Base-by-base conservation (phyloP, 768 basidiomycete genomes). In the Pleurotus cornucopiae region DNA sequence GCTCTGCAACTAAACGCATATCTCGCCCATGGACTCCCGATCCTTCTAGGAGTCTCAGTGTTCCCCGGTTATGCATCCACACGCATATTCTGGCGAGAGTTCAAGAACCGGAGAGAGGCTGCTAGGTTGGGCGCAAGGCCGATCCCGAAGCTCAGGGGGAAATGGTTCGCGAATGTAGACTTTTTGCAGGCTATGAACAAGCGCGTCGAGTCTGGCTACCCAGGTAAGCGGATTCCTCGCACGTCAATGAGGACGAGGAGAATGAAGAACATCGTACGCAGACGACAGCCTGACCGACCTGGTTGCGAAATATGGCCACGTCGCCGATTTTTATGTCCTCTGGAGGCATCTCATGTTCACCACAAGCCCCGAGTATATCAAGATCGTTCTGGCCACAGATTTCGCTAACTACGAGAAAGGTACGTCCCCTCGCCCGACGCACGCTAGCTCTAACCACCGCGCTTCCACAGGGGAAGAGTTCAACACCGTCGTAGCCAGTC, bases 401-500 rank as follows among this genome's bases (percentile, higher is more conserved):
- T 52, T 52, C 6, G 26, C 39, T 3, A 41, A 52, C 49, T 52
- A 38, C 34, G 49, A 37, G 23, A 38, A 52, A 16, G 49, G 49
- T 48, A 14, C 12, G 25, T 5, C 1, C 7, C 23, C 21, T 14
- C 5, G 23, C 37, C 13, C n/a, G 2, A 25, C 14, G 37, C 21
- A 1, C 14, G 13, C 14, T 34, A 5, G 11, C 49, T 7, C 11
- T n/a, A n/a, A 23, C n/a, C 12, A 51, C 25, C n/a, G 5, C 25
- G 23, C 23, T 25, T 5, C 23, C 4, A 25, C 25, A 51, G 49
- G 39, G n/a, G n/a, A 18, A 6, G 13, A 16, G 9, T 20, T 52
- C 30, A 38, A 52, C 23, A 18, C 20, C 1, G 13, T 52, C 7
- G n/a, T 52, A 18, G 39, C 49, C 6, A 25, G 20, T 20, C 34